Base-by-base conservation (phyloP, 495 filamentous ascomycete species). In the Articulospora tetracladia region DNA sequence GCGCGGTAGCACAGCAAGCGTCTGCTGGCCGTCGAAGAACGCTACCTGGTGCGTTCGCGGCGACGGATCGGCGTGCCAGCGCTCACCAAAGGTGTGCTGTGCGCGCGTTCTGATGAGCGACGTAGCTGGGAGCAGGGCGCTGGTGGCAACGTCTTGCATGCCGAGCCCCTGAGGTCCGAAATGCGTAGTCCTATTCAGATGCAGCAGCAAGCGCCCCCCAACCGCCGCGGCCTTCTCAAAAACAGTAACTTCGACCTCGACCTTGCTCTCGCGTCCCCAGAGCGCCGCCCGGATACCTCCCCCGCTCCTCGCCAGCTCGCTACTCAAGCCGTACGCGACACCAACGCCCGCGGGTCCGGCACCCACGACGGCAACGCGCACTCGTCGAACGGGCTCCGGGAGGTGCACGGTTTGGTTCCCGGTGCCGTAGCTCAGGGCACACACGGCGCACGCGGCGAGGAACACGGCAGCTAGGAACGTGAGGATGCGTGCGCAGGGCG, bases 261-360 rank as follows among this genome's bases (percentile, higher is more conserved):
- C 17, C n/a, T 44, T 19, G 3, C 39, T 44, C 39, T 17, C 17
- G 8, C n/a, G 39, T 44, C 39, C 17, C 17, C 39, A 12, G 4
- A 7, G 8, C 39, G 3, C 3, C 39, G 39, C 8, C 4, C 39
- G 10, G 17, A 44, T 3, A 8, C 39, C 20, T 15, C 34, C 34
- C 4, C 20, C 2, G 22, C 28, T n/a, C 22, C 50, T 39, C 15
- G 25, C 34, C 23, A n/a, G n/a, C 39, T 44, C 13, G 26, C 24
- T 36, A 34, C 55, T 25, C 3, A 64, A 25, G 0, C 34, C 44
- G n/a, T 44, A 44, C 1, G 61, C 61, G 11, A 57, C 41, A 27
- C 39, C 32, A 24, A 64, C 48, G 10, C 62, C 62, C 8, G 57
- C 62, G 8, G 62, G 62, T 1, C 62, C 62, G 0, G 62, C 62